Evolutionary conservation across 2,329 filamentous ascomycete species (phyloP).

Genomic region (Penicillium griseofulvum): DNA sequence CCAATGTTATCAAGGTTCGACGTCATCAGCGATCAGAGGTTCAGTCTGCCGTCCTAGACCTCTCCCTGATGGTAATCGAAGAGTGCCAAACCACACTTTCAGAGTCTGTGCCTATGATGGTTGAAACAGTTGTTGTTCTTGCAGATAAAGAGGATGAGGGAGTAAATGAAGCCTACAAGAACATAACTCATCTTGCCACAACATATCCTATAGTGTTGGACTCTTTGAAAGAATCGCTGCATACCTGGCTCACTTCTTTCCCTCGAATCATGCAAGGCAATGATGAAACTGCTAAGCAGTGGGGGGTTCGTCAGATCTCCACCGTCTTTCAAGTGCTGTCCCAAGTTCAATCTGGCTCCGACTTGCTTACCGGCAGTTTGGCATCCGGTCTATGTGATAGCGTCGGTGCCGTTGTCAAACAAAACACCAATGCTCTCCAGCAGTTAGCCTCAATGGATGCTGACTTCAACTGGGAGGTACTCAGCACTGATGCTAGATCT

Average conservation of each 20-base stretch:
- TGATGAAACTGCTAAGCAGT: constrained; percentile 74
- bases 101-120: constrained; percentile 67
- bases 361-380: constrained; percentile 30
- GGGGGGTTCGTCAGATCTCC: constrained; percentile 72
- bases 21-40: constrained; percentile 69
- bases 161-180: constrained; percentile 34
- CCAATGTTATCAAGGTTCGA: constrained; percentile 72
- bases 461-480: constrained; percentile 28
- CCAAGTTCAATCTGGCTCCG: constrained; percentile 53
- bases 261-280: constrained; percentile 78
- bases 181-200: constrained; percentile 60
- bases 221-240: constrained; percentile 66
- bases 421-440: constrained; percentile 30
- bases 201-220: constrained; percentile 63
- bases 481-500: constrained; percentile 23
- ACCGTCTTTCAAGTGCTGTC: constrained; percentile 67
- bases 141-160: constrained; percentile 50
- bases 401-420: constrained; percentile 53
- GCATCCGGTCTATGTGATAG: constrained; percentile 69
- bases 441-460: constrained; percentile 22
- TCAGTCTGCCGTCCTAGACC: constrained; percentile 60
- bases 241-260: constrained; percentile 78
- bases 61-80: constrained; percentile 75
- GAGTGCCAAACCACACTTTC: constrained; percentile 72
- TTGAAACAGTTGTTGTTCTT: constrained; percentile 78